phyloP scores from a whole-genome alignment of 2,329 filamentous ascomycete species.

The Elsinoe ampelina region DNA sequence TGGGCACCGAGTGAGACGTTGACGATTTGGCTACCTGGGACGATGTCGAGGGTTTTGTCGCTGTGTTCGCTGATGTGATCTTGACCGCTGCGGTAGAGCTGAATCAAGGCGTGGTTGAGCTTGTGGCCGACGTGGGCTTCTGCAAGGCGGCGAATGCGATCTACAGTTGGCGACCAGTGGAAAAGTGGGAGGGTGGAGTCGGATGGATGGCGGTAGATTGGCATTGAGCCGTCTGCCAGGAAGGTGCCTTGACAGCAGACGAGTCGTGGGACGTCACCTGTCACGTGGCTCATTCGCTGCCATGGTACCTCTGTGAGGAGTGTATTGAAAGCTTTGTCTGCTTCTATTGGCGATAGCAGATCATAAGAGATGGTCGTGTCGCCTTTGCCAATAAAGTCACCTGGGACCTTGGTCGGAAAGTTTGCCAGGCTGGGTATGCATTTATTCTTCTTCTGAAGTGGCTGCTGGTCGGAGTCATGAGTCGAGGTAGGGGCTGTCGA shows the following conservation, averaged over 20 bases:
- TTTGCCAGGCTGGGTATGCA: constrained; percentile 14
- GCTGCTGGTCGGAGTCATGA: constrained; percentile 44
- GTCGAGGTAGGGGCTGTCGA: neutral
- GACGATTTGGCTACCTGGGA: constrained; percentile 69
- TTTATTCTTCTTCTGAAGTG: constrained; percentile 2
- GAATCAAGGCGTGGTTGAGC: constrained; percentile 86
- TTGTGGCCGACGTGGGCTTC: constrained; percentile 67
- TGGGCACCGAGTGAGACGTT: constrained; percentile 92
- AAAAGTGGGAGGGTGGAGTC: constrained; percentile 75
- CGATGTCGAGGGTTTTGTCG: constrained; percentile 92
- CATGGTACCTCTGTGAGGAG: constrained; percentile 70
- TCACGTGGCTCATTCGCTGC: constrained; percentile 87
- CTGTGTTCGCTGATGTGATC: constrained; percentile 96
- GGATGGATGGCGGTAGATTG: constrained; percentile 88
- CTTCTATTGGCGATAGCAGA: constrained; percentile 48
- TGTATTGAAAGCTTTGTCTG: constrained; percentile 55
- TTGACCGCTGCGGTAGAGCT: constrained; percentile 77
- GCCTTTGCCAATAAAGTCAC: constrained; percentile 53
- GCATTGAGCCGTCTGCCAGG: constrained; percentile 61
- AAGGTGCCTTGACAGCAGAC: constrained; percentile 80
- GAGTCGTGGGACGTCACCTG: constrained; percentile 81
- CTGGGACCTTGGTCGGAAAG: constrained; percentile 32
- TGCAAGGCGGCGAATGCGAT: constrained; percentile 56
- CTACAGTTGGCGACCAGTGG: constrained; percentile 65
- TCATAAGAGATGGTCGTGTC: constrained; percentile 68